These are phyloP conservation scores for Pholiota conissans DNA, from an alignment of 768 basidiomycete species.

Conservation along the genomic window DNA sequence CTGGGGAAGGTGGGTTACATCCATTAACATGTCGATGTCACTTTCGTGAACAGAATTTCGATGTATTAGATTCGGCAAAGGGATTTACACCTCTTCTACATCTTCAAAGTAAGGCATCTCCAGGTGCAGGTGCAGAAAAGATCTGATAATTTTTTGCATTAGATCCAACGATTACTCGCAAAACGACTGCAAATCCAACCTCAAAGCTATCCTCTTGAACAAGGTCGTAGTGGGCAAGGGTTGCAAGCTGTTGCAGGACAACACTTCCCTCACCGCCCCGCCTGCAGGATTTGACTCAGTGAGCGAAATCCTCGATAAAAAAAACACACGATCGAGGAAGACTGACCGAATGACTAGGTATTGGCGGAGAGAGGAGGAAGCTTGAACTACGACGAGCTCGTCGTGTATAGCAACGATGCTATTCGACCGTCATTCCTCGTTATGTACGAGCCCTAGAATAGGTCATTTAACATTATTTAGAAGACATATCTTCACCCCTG, in stretches of 20 bases:
- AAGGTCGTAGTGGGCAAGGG: slow-evolving; percentile 75
- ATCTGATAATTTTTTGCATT: background rate
- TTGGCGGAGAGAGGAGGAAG: slow-evolving; percentile 67
- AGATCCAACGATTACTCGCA: slow-evolving; percentile 72
- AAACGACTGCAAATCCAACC: slow-evolving; percentile 51
- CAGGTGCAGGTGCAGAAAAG: background rate
- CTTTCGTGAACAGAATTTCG: background rate
- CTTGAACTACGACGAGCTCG: slow-evolving; percentile 70
- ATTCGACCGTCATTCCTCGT: slow-evolving; percentile 72
- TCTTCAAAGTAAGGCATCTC: slow-evolving; percentile 58
- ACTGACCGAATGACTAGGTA: slow-evolving; percentile 40
- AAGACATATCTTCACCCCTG: background rate
- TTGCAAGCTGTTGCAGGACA: slow-evolving; percentile 63
- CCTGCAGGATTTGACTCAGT: slow-evolving; percentile 71
- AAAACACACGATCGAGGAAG: background rate
- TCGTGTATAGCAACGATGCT: slow-evolving; percentile 71
- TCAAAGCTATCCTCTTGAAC: slow-evolving; percentile 71
- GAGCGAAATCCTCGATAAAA: slow-evolving; percentile 26
- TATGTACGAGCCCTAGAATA: slow-evolving; percentile 54
- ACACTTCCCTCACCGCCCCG: slow-evolving; percentile 51
- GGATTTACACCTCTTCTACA: slow-evolving; percentile 75
- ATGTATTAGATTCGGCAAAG: slow-evolving; percentile 57
- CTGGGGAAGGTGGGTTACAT: slow-evolving; percentile 56
- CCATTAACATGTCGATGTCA: background rate
- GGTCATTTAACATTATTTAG: slow-evolving; percentile 1